These are phyloP conservation scores for Dalbergia cultrata DNA, from an alignment of 306 rosid species.

Conservation along the genomic window DNA sequence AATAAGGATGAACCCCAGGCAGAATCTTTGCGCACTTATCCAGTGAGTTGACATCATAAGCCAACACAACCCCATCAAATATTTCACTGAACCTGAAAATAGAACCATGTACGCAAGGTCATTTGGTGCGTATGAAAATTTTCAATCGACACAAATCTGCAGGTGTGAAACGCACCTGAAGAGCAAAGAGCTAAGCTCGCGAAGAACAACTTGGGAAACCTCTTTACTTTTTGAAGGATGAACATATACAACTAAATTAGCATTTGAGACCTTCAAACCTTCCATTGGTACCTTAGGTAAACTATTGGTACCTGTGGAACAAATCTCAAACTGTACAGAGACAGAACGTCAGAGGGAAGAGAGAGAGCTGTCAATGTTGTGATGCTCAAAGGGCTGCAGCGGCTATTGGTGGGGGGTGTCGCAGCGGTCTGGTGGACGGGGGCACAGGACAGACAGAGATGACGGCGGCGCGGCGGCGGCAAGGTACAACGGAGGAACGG, in stretches of 20 bases:
- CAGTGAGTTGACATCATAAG: slow-evolving; percentile 64
- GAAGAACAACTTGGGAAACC: slow-evolving; percentile 66
- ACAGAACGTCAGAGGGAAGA: too few species aligned
- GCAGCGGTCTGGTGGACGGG: too few species aligned
- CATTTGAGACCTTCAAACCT: slow-evolving; percentile 76
- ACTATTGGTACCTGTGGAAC: background rate
- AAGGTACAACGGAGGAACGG: too few species aligned
- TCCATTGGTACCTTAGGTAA: slow-evolving; percentile 57
- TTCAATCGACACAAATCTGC: too few species aligned
- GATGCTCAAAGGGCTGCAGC: too few species aligned
- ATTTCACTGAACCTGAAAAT: slow-evolving; percentile 65
- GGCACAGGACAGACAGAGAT: too few species aligned
- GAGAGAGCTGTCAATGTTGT: too few species aligned
- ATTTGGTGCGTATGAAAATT: too few species aligned
- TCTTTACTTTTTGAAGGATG: slow-evolving; percentile 71
- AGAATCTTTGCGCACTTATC: slow-evolving; percentile 61
- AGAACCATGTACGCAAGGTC: background rate
- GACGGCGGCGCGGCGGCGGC: too few species aligned
- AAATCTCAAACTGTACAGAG: too few species aligned
- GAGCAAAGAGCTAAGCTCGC: slow-evolving; percentile 76
- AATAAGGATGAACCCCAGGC: slow-evolving; percentile 67
- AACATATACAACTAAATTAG: slow-evolving; percentile 61
- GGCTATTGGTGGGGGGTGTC: too few species aligned
- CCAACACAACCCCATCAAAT: slow-evolving; percentile 83
- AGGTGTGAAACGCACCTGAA: slow-evolving; percentile 54